phyloP scores from a whole-genome alignment of 768 basidiomycete genomes.

The Boletus rufocinnamomeus region DNA sequence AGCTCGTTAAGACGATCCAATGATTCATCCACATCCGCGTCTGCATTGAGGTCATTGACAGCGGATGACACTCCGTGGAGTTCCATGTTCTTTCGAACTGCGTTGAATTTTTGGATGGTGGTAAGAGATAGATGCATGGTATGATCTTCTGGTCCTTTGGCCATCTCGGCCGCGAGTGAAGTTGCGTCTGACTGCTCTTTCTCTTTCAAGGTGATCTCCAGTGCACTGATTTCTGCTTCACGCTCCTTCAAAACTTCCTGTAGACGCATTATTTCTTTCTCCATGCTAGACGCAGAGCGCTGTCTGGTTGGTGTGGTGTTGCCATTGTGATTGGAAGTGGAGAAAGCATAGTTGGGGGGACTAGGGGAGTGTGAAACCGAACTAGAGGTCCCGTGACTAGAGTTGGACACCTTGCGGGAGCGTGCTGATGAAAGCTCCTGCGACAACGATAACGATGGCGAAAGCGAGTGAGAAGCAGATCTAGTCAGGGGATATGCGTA shows the following conservation, averaged over 20 bases:
- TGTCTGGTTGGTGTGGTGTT: slow-evolving; percentile 44
- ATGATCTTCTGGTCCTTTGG: slow-evolving; percentile 25
- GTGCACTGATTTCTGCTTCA: slow-evolving; percentile 82
- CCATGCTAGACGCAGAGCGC: slow-evolving; percentile 81
- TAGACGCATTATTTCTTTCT: slow-evolving; percentile 93
- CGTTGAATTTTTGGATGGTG: slow-evolving; percentile 73
- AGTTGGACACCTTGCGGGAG: slow-evolving; percentile 80
- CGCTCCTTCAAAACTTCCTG: slow-evolving; percentile 91
- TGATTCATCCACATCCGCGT: slow-evolving; percentile 60
- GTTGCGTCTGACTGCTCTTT: slow-evolving; percentile 27
- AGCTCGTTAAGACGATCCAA: slow-evolving; percentile 84
- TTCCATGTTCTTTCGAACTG: slow-evolving; percentile 68
- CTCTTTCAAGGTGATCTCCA: slow-evolving; percentile 59
- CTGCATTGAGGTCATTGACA: slow-evolving; percentile 32
- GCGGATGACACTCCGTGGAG: slow-evolving; percentile 41
- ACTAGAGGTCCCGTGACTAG: slow-evolving; percentile 72
- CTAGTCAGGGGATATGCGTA: slow-evolving; percentile 39
- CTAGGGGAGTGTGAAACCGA: slow-evolving; percentile 61
- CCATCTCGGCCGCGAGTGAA: slow-evolving; percentile 1
- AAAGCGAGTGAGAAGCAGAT: slow-evolving; percentile 91
- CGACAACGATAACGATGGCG: slow-evolving; percentile 94
- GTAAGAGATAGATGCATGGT: slow-evolving; percentile 60
- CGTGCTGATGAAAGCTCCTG: slow-evolving; percentile 93
- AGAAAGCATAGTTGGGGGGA: slow-evolving; percentile 60
- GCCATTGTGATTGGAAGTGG: slow-evolving; percentile 44